phyloP scores from a whole-genome alignment of 177 flowering plant species.

The Vitis hybrid region DNA sequence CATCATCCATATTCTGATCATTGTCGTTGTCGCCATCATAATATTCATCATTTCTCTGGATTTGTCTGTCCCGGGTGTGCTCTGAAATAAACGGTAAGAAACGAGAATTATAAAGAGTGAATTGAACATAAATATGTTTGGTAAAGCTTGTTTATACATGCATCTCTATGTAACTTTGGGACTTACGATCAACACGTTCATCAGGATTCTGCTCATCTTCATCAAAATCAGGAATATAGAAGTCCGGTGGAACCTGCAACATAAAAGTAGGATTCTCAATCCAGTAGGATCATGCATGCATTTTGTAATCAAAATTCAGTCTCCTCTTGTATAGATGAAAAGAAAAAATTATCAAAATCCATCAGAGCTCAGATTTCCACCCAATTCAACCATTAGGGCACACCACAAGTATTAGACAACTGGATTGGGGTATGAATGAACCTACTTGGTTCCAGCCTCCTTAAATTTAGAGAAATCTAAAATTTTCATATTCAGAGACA shows the following conservation, averaged over 20 bases:
- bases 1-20: constrained; percentile 64
- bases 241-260: constrained; percentile 88
- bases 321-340: background rate
- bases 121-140: too few species aligned
- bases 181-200: constrained; percentile 87
- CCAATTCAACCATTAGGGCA: too few species aligned
- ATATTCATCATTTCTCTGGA: constrained; percentile 90
- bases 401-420: too few species aligned
- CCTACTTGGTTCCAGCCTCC: too few species aligned
- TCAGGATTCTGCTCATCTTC: constrained; percentile 93
- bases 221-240: constrained; percentile 88
- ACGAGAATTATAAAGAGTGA: background rate
- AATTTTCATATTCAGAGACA: too few species aligned
- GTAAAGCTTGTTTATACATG: too few species aligned
- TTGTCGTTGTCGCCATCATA: constrained; percentile 91
- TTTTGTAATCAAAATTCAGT: background rate
- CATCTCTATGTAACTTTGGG: background rate
- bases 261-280: background rate
- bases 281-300: too few species aligned
- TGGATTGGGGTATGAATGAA: too few species aligned
- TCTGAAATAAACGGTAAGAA: constrained; percentile 39
- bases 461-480: too few species aligned
- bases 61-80: constrained; percentile 83
- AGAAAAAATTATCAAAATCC: background rate
- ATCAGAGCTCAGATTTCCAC: too few species aligned